Base-by-base conservation (phyloP, 2,329 filamentous ascomycete genomes). In the Colletotrichum karsti region DNA sequence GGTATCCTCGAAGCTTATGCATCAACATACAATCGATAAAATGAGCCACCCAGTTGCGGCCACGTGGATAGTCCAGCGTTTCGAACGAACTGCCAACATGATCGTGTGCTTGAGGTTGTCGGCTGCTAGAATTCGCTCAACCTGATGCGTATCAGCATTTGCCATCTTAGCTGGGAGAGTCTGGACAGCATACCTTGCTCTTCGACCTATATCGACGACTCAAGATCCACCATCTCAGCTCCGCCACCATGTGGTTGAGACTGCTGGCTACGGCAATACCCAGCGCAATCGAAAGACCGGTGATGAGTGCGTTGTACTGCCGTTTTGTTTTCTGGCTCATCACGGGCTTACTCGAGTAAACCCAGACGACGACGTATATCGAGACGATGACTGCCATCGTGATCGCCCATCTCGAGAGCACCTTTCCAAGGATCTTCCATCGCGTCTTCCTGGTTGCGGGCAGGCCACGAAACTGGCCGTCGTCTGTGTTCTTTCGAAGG, bases 161-260 rank as follows among this genome's bases (percentile, higher is more conserved):
- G 5, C 0, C 12, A 5, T 53, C 8, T 22, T 5, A 24, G 39
- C 3, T n/a, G 39, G 15, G n/a, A 41, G 39, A n/a, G n/a, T n/a
- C n/a, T 15, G 7, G 39, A 4, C 3, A 53, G 1, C n/a, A 15
- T 22, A 6, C 82, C 75, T 85, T 83, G 5, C 72, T 73, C 42
- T 79, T 73, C 35, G 77, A 78, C 66, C 80, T 76, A 41, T 77
- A 75, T 5, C 76, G 73, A 8, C 75, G 73, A 63, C 77, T 79
- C 44, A 85, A 71, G 28, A 85, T 78, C 74, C 81, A 83, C 82
- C 83, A 85, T n/a, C 83, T 76, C 67, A 83, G 73, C 66, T 83
- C 81, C 13, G 77, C 72, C 4, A 82, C 79, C 77, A 84, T 81
- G 28, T 77, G 77, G 63, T 83, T 83, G 22, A 85, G 75, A 7